Evolutionary conservation across 495 filamentous ascomycete genomes (phyloP), one percentile per base, ranked within the genome.

Genomic region (Lindgomyces ingoldianus): DNA sequence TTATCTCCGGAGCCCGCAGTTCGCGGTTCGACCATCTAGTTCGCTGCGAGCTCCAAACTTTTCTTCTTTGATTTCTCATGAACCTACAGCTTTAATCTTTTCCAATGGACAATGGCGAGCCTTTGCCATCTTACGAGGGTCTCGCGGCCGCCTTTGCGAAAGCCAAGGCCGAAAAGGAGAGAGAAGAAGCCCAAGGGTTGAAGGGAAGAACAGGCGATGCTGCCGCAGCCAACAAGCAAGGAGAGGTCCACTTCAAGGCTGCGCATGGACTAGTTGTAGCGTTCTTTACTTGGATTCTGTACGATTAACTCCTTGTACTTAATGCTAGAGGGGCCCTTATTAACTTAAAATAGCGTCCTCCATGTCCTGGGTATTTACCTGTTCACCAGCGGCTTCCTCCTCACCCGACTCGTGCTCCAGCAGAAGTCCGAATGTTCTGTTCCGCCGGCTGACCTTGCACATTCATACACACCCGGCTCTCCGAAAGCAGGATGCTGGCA

Each of bases 381-480:
- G 72, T 98, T 98, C 77, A 93, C 91, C 58, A 91, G 89, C 74
- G 94, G 94, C n/a, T 98, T 98, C 76, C 87, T 98, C 53, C 84
- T 98, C 69, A 96, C 94, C 62, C 84, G 95, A 46, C 83, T 96
- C 66, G 89, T 98, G 46, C 84, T 98, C 41, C 88, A 93, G 54
- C 82, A 93, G 61, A 91, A 91, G 72, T 98, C 94, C n/a, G 77
- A 81, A 44, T 98, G 94, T 76, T 79, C 81, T 24, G 75, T 81
- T 41, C 85, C 89, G 21, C 94, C 94, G 0, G 82, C 89, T 45
- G 78, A 81, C 19, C 74, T 79, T 50, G 57, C 70, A 61, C 41
- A 49, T 50, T 58, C 72, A 22, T 73, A 78, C 59, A 70, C 74
- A 56, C 76, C 76, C 19, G 80, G 81, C 24, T 82, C 84, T 1